Evolutionary conservation across 1,284 basidiomycete species (phyloP).

Genomic region (Ganoderma boninense): DNA sequence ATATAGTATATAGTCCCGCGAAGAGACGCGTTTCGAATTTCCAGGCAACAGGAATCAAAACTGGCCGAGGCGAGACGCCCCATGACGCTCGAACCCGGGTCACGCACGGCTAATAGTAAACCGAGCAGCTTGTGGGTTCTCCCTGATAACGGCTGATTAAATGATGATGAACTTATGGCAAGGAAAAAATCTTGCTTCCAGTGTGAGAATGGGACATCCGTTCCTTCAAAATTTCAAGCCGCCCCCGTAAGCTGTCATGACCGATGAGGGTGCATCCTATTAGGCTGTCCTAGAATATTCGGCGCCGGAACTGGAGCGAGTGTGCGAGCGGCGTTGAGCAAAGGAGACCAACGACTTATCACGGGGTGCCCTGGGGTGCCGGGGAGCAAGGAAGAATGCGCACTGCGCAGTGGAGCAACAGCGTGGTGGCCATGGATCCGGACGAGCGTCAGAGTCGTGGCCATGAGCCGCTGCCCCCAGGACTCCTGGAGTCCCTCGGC

Average conservation of each 20-base stretch:
- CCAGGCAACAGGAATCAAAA: slow-evolving; percentile 8
- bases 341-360: neutral
- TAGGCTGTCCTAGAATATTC: neutral
- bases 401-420: neutral
- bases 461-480: neutral
- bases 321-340: neutral
- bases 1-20: slow-evolving; percentile 20
- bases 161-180: neutral
- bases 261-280: neutral
- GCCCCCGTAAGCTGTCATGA: neutral
- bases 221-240: neutral
- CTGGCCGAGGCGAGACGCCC: neutral
- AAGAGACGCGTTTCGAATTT: neutral
- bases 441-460: neutral
- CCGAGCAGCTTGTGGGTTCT: neutral
- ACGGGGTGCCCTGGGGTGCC: neutral
- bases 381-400: neutral
- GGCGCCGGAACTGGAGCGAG: neutral
- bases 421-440: neutral
- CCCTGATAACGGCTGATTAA: neutral
- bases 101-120: neutral
- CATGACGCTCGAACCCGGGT: neutral
- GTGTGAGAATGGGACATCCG: neutral
- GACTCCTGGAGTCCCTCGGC: too few relatives aligned
- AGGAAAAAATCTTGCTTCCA: neutral